Conservation (phyloP, 2,329 filamentous ascomycete genomes). For the Madurella fahalii region DNA sequence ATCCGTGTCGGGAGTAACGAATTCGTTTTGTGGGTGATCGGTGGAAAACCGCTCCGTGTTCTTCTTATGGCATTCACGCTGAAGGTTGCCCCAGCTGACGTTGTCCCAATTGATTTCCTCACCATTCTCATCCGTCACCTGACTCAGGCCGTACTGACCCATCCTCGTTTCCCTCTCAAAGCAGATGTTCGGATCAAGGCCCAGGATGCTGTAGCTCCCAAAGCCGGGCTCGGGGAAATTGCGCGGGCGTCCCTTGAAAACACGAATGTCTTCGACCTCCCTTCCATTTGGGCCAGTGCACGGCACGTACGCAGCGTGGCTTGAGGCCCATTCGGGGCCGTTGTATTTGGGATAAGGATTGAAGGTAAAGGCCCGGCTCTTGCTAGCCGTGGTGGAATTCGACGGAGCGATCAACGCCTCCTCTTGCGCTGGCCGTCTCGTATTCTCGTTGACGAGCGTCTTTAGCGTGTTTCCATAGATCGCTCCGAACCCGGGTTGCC, state of each 20-base stretch:
- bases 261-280: constrained; percentile 57
- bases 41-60: constrained; percentile 63
- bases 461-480: constrained; percentile 56
- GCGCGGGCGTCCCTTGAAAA: constrained; percentile 58
- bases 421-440: constrained; percentile 27
- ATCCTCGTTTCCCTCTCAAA: constrained; percentile 67
- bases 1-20: neutral
- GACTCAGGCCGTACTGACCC: constrained; percentile 58
- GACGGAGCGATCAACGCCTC: constrained; percentile 28
- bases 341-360: constrained; percentile 71
- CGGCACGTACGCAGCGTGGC: constrained; percentile 55
- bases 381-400: constrained; percentile 35
- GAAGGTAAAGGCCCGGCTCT: constrained; percentile 53
- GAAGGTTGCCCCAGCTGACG: constrained; percentile 67
- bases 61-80: constrained; percentile 59
- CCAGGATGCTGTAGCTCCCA: constrained; percentile 58
- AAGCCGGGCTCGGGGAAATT: constrained; percentile 58
- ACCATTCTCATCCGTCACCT: constrained; percentile 44
- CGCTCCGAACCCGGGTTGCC: constrained; percentile 43
- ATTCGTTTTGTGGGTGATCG: constrained; percentile 39
- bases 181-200: constrained; percentile 60
- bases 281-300: constrained; percentile 63
- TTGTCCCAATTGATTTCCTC: constrained; percentile 54
- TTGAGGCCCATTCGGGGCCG: constrained; percentile 52
- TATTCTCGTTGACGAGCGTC: constrained; percentile 40